These are phyloP conservation scores for Pichia kluyveri DNA, from an alignment of 805 yeast genomes.

Conservation along the genomic window DNA sequence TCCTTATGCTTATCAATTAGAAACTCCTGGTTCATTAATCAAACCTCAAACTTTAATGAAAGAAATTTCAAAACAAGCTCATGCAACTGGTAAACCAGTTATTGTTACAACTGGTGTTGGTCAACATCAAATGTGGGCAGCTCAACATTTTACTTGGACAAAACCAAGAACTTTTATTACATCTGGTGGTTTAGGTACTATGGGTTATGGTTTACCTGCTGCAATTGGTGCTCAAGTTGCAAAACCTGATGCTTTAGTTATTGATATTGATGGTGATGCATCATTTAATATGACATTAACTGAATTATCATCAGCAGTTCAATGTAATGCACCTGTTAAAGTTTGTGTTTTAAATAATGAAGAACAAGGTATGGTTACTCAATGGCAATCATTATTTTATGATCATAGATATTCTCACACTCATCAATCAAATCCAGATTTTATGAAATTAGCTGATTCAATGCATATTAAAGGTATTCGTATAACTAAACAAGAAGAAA, in stretches of 20 bases:
- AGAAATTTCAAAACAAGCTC: slow-evolving; percentile 67
- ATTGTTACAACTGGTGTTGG: slow-evolving; percentile 97
- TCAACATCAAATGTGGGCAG: slow-evolving; percentile 99
- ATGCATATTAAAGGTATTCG: slow-evolving; percentile 86
- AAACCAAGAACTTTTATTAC: slow-evolving; percentile 89
- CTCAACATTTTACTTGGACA: slow-evolving; percentile 94
- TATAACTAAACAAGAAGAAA: slow-evolving; percentile 59
- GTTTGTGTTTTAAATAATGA: slow-evolving; percentile 86
- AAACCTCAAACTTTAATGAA: slow-evolving; percentile 89
- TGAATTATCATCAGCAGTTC: slow-evolving; percentile 91
- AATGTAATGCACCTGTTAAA: slow-evolving; percentile 86
- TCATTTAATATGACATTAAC: slow-evolving; percentile 97
- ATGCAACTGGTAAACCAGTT: slow-evolving; percentile 57
- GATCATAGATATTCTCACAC: slow-evolving; percentile 98
- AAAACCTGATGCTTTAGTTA: slow-evolving; percentile 87
- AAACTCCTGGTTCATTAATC: slow-evolving; percentile 70
- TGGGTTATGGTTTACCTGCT: slow-evolving; percentile 97
- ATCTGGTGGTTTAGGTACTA: slow-evolving; percentile 98
- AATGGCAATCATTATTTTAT: slow-evolving; percentile 97
- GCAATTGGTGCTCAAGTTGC: slow-evolving; percentile 99
- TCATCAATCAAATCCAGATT: slow-evolving; percentile 92
- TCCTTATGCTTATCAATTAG: slow-evolving; percentile 76
- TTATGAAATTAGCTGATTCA: slow-evolving; percentile 85
- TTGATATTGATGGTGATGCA: slow-evolving; percentile 98
- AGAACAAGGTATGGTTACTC: slow-evolving; percentile 99